Base-by-base conservation (phyloP, 2,329 filamentous ascomycete genomes). In the Elsinoe perseae region DNA sequence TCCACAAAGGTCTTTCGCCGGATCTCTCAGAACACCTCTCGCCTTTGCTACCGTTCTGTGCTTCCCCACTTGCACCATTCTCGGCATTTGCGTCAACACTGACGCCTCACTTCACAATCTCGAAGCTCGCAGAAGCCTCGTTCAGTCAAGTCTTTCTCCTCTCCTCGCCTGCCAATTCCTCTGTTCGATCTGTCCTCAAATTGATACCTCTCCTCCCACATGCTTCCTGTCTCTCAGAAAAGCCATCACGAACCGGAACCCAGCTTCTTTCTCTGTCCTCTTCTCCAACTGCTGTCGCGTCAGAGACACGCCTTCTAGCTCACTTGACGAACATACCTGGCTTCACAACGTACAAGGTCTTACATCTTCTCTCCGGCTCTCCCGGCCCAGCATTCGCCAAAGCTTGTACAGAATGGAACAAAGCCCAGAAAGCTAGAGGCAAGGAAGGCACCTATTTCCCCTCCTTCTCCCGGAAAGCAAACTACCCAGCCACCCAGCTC, bases 61-160 rank as follows among this genome's bases (percentile, higher is more conserved):
- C 61, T n/a, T 71, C 60, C 64, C 68, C 58, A 63, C 63, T 60
- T 59, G 62, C 68, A 1, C 58, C 65, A 5, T 77, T 77, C 57
- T 59, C 65, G 2, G 61, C 66, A n/a, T 77, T 74, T 73, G 68
- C 72, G 14, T 61, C 66, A 3, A 64, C 69, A 48, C 65, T 77
- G 9, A 68, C 70, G 12, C 64, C 67, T 4, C 67, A 73, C 57
- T 78, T 79, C 60, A 65, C 73, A 34, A 73, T 85, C 38, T 71
- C 73, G 7, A 86, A 86, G 62, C 78, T 86, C 32, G 82, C 81
- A 7, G 82, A 86, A 66, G 83, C 83, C 1, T 83, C 81, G 1
- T 86, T 83, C 63, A 81, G 80, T 55, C 82, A 85, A 64, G 82
- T 86, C 2, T 85, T 84, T 65, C 79, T 81, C 10, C 69, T 84